Percentiles rank a stretch among this genome's conserved stretches.
Evolutionary conservation across 1,139 yeast genomes (phyloP).

Genomic region (Pichia cactophila): DNA sequence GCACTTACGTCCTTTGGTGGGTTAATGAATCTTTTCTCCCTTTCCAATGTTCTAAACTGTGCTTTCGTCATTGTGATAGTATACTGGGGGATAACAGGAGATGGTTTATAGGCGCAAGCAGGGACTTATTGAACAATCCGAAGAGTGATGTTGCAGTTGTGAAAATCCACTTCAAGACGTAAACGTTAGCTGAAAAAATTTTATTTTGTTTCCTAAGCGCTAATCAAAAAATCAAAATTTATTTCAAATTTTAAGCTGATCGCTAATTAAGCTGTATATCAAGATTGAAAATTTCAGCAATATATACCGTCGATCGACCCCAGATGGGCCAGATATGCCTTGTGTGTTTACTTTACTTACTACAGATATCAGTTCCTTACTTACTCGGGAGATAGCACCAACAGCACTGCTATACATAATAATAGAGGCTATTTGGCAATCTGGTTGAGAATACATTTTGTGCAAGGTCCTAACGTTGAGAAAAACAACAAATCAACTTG

Average conservation of each 20-base stretch:
- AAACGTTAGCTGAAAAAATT: background rate
- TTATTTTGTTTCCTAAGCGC: background rate
- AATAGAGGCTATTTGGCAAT: too few relatives aligned
- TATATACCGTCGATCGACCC: background rate
- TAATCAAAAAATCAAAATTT: background rate
- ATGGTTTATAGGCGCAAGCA: background rate
- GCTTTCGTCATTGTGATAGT: constrained; percentile 37
- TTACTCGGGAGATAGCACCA: too few relatives aligned
- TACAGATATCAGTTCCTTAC: too few relatives aligned
- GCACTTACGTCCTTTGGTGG: constrained; percentile 86
- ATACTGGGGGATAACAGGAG: background rate
- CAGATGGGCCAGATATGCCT: too few relatives aligned
- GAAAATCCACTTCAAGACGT: background rate
- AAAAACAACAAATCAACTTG: background rate
- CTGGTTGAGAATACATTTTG: too few relatives aligned
- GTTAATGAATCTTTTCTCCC: constrained; percentile 75
- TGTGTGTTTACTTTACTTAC: too few relatives aligned
- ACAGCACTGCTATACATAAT: too few relatives aligned
- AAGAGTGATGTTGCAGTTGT: background rate
- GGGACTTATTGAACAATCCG: background rate
- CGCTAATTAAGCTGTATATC: too few relatives aligned
- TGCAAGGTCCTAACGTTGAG: background rate
- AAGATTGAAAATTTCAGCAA: too few relatives aligned
- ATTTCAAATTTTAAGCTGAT: background rate
- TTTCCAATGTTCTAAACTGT: constrained; percentile 75